phyloP scores from a whole-genome alignment of 2,329 filamentous ascomycete species.

The Thielaviopsis populi region DNA sequence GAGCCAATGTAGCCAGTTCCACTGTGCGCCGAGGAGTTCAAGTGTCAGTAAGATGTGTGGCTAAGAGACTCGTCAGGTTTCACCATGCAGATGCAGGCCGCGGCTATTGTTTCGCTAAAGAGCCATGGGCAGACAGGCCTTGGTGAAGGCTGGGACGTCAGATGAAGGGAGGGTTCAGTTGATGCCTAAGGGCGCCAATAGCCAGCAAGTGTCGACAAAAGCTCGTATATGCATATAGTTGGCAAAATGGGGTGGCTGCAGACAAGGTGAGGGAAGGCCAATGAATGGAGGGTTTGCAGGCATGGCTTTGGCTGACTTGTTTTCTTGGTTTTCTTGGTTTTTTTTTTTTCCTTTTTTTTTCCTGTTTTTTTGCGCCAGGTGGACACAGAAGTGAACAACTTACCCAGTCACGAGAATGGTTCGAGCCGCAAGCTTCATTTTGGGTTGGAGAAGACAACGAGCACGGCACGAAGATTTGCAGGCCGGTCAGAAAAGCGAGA shows the following conservation, averaged over 20 bases:
- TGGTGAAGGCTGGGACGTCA: not conserved
- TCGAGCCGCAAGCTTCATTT: conserved; percentile 54
- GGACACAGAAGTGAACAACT: conserved; percentile 24
- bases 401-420: conserved; percentile 90
- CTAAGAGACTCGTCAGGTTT: conserved; percentile 15
- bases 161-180: not conserved
- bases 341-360: not conserved
- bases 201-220: not conserved
- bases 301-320: no score
- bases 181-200: not conserved
- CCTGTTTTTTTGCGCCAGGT: not conserved
- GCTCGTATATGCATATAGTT: not conserved
- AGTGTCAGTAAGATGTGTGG: not conserved
- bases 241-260: not conserved
- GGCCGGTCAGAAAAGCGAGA: not conserved
- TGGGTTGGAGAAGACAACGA: conserved; percentile 4
- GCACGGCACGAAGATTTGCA: not conserved
- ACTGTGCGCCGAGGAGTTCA: conserved; percentile 33
- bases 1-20: conserved; percentile 98
- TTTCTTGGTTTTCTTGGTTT: not conserved
- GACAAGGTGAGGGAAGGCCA: not conserved
- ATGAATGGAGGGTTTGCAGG: not conserved
- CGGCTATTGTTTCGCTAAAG: conserved; percentile 11
- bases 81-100: not conserved
- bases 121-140: not conserved